Evolutionary conservation across 2,329 filamentous ascomycete genomes (phyloP).

Genomic region (Domatiomyces globalis): DNA sequence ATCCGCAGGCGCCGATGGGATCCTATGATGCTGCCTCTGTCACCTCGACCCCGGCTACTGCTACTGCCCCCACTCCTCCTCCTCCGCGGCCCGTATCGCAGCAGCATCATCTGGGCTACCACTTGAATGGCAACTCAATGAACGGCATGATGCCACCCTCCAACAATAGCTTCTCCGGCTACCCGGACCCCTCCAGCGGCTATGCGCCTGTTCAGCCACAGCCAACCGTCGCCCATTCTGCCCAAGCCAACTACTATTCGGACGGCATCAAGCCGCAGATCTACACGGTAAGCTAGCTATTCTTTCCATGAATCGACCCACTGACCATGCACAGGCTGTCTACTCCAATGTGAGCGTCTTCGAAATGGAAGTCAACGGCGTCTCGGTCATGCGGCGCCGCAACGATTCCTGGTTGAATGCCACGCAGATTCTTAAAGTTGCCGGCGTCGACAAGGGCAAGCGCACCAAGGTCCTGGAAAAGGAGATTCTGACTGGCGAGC

Average conservation of each 20-base stretch:
- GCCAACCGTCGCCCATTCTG: slow-evolving; percentile 13
- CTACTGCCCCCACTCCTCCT: slow-evolving; percentile 31
- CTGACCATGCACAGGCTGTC: slow-evolving; percentile 46
- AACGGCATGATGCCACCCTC: slow-evolving; percentile 23
- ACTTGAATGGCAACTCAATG: slow-evolving; percentile 14
- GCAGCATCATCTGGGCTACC: slow-evolving; percentile 24
- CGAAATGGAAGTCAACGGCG: slow-evolving; percentile 90
- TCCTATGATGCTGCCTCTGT: slow-evolving; percentile 33
- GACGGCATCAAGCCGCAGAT: slow-evolving; percentile 28
- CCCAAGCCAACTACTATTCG: slow-evolving; percentile 15
- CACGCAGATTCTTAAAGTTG: slow-evolving; percentile 95
- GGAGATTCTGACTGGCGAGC: slow-evolving; percentile 88
- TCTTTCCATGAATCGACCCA: background rate
- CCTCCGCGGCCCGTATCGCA: slow-evolving; percentile 27
- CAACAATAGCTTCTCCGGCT: slow-evolving; percentile 24
- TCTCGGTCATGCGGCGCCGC: slow-evolving; percentile 91
- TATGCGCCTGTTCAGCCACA: background rate
- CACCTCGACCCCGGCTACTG: slow-evolving; percentile 25
- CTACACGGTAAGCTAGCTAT: slow-evolving; percentile 27
- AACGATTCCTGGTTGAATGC: slow-evolving; percentile 95
- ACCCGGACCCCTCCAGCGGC: slow-evolving; percentile 28
- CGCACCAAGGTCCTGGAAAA: slow-evolving; percentile 88
- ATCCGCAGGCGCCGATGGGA: slow-evolving; percentile 27
- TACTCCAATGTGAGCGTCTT: slow-evolving; percentile 95
- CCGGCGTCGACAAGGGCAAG: slow-evolving; percentile 92